A percentile compares a stretch with the other conserved stretches of the same genome.
Evolutionary conservation across 2,329 filamentous ascomycete genomes (phyloP).

Genomic region (Phoma sp.): DNA sequence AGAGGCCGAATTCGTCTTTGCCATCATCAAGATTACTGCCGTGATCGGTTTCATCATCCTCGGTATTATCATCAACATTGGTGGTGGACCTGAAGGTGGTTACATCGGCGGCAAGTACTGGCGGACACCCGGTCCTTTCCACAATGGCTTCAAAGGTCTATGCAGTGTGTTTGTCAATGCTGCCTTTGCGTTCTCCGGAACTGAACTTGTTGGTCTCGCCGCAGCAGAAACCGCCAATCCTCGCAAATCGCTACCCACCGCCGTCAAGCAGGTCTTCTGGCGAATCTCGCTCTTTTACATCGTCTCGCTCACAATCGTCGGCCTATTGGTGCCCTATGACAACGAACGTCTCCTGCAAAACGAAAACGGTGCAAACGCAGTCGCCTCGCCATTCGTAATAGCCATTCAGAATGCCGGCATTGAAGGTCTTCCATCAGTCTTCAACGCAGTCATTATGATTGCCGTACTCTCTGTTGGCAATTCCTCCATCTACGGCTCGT

Average conservation of each 20-base stretch:
- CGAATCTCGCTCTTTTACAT: conserved; percentile 75
- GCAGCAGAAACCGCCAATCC: conserved; percentile 67
- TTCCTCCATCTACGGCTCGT: conserved; percentile 89
- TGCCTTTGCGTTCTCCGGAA: conserved; percentile 68
- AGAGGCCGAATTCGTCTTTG: conserved; percentile 88
- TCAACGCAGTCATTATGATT: conserved; percentile 95
- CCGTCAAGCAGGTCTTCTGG: conserved; percentile 58
- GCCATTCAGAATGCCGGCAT: conserved; percentile 88
- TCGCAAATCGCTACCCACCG: conserved; percentile 55
- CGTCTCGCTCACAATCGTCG: conserved; percentile 79
- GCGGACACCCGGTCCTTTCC: conserved; percentile 80
- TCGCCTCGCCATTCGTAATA: conserved; percentile 91
- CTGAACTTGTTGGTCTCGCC: conserved; percentile 67
- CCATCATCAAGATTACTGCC: conserved; percentile 83
- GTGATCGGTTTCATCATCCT: conserved; percentile 90
- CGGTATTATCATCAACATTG: conserved; percentile 84
- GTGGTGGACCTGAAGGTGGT: conserved; percentile 65
- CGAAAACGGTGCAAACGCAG: conserved; percentile 67
- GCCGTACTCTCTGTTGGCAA: conserved; percentile 92
- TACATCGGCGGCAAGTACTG: conserved; percentile 85
- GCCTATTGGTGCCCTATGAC: conserved; percentile 79
- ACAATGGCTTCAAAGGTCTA: conserved; percentile 72
- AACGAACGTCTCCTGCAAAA: conserved; percentile 69
- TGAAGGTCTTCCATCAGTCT: conserved; percentile 79
- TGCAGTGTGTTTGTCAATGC: conserved; percentile 70